Evolutionary conservation across 2,329 filamentous ascomycete species (phyloP).

Genomic region (Curvularia sp.): DNA sequence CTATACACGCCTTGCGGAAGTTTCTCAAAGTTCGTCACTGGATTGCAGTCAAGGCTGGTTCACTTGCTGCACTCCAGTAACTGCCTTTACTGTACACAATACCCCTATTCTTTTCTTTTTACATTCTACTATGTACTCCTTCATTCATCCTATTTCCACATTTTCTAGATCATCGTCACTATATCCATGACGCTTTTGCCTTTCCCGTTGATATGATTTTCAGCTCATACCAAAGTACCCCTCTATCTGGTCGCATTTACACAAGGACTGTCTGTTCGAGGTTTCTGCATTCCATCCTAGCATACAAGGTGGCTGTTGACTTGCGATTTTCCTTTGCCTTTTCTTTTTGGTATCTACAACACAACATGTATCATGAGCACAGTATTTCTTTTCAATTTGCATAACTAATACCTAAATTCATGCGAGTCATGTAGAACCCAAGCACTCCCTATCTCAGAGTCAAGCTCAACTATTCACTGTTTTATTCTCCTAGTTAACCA

Average conservation of each 20-base stretch:
- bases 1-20: slow-evolving; percentile 33
- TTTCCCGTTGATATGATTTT: neutral
- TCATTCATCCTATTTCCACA: neutral
- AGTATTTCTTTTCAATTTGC: neutral
- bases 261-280: neutral
- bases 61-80: neutral
- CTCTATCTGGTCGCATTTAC: neutral
- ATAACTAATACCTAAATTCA: neutral
- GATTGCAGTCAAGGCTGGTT: slow-evolving; percentile 26
- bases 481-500: neutral
- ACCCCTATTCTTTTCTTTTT: neutral
- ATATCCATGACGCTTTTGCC: neutral
- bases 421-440: slow-evolving; percentile 4
- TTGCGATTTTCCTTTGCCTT: neutral
- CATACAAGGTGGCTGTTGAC: neutral
- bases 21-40: slow-evolving; percentile 36
- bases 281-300: neutral
- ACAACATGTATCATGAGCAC: slow-evolving; percentile 1
- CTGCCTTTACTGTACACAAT: neutral
- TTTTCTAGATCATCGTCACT: neutral
- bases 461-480: neutral
- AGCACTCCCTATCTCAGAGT: neutral
- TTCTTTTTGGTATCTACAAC: neutral
- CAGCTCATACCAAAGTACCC: neutral
- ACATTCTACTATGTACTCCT: neutral